phyloP scores from a whole-genome alignment of 2,329 filamentous ascomycete genomes.

The Trichophyton verrucosum region DNA sequence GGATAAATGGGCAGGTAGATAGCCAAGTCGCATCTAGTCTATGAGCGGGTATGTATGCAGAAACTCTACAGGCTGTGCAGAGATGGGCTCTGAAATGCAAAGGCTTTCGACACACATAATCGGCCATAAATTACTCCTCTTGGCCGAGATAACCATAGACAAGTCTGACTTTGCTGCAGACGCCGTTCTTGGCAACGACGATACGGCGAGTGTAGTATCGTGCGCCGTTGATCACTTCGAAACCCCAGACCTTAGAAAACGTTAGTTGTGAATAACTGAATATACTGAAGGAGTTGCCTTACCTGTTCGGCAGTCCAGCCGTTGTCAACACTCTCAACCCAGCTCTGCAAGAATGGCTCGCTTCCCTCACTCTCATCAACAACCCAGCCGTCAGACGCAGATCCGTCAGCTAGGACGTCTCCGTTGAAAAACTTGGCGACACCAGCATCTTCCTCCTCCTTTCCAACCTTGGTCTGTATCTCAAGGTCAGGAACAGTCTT shows the following conservation, averaged over 20 bases:
- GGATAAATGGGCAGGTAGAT: not conserved
- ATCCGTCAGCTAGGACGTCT: slow-evolving; percentile 40
- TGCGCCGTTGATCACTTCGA: slow-evolving; percentile 31
- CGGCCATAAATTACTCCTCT: slow-evolving; percentile 6
- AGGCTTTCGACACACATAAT: too few relatives aligned
- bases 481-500: slow-evolving; percentile 26
- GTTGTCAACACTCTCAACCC: slow-evolving; percentile 36
- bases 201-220: slow-evolving; percentile 33
- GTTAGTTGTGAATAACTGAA: not conserved
- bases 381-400: slow-evolving; percentile 47
- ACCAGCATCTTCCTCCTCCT: slow-evolving; percentile 27
- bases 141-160: slow-evolving; percentile 29
- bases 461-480: slow-evolving; percentile 27
- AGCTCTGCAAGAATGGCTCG: slow-evolving; percentile 38
- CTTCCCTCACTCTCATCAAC: slow-evolving; percentile 38
- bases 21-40: not conserved
- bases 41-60: not conserved
- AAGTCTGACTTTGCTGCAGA: slow-evolving; percentile 27
- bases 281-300: slow-evolving; percentile 4
- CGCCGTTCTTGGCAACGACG: slow-evolving; percentile 27
- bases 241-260: slow-evolving; percentile 33
- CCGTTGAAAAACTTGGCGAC: slow-evolving; percentile 29
- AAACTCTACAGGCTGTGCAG: not conserved
- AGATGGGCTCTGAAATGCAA: not conserved
- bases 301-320: slow-evolving; percentile 47